A percentile compares a stretch with the other conserved stretches of the same genome.
Conservation (phyloP, 371 early-diverging fungal genomes). For the Chytridium lagenaria region DNA sequence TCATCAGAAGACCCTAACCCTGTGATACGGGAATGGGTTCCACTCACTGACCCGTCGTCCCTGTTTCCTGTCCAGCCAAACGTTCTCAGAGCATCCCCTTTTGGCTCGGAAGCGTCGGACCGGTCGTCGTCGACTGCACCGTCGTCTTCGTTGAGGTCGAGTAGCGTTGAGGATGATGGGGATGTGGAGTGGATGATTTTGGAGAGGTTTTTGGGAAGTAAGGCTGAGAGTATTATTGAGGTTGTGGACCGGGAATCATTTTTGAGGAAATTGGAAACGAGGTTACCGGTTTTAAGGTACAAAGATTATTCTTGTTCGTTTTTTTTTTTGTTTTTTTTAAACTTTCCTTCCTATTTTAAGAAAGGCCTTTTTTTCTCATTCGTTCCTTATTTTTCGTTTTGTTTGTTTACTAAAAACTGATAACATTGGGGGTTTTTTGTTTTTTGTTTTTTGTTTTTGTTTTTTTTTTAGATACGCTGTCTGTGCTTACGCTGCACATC, state of each 20-base stretch:
- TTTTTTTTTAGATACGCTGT: constrained; percentile 2
- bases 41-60: not conserved
- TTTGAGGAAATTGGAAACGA: not conserved
- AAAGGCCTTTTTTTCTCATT: too few species aligned
- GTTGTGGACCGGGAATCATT: not conserved
- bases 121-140: not conserved
- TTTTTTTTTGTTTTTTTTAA: not conserved
- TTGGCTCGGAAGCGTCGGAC: not conserved
- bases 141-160: not conserved
- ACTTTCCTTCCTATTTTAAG: not conserved
- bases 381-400: not conserved
- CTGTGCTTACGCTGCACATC: constrained; percentile 5
- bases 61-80: not conserved
- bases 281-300: constrained; percentile 1
- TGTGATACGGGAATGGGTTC: not conserved
- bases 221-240: constrained; percentile 9
- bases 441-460: not conserved
- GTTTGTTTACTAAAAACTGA: not conserved
- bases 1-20: not conserved
- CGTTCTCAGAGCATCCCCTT: not conserved
- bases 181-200: constrained; percentile 4
- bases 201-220: not conserved
- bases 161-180: not conserved
- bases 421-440: not conserved
- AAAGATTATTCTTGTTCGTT: not conserved